These are phyloP conservation scores for Flaveria bidentis DNA, from an alignment of 129 eudicot species.

Conservation along the genomic window DNA sequence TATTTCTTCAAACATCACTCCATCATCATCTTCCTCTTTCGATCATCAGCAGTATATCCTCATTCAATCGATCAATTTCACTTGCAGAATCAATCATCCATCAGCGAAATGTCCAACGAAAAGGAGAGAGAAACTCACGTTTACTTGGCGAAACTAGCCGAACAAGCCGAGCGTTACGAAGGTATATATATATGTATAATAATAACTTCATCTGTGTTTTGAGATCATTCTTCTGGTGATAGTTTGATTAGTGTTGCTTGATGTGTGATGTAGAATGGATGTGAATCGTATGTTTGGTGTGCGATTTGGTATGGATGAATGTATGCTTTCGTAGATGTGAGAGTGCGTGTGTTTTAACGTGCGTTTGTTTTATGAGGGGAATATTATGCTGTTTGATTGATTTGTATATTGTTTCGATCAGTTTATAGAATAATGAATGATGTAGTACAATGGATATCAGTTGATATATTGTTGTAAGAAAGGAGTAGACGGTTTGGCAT, in stretches of 20 bases:
- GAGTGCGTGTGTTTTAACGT: not conserved
- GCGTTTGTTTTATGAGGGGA: not conserved
- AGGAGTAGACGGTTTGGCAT: too few species aligned
- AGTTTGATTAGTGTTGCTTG: not conserved
- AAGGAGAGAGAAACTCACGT: conserved; percentile 92
- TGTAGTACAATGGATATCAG: conserved; percentile 32
- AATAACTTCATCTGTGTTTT: not conserved
- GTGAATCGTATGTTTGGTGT: not conserved
- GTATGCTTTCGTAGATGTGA: too few species aligned
- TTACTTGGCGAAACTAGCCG: conserved; percentile 90
- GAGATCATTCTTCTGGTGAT: conserved; percentile 7
- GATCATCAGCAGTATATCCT: conserved; percentile 16
- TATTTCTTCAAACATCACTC: conserved; percentile 35
- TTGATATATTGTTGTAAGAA: too few species aligned
- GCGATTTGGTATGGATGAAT: not conserved
- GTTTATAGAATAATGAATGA: not conserved
- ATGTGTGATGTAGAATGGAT: not conserved
- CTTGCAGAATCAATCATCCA: conserved; percentile 21
- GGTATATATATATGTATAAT: conserved; percentile 33
- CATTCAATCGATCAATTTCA: conserved; percentile 11
- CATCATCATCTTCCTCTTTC: conserved; percentile 5
- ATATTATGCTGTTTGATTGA: not conserved
- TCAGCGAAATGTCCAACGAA: conserved; percentile 61
- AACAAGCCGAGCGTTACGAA: conserved; percentile 96
- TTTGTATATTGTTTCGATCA: not conserved